Conservation (phyloP, 202 grass and related monocot species). For the Saccharum hybrid region DNA sequence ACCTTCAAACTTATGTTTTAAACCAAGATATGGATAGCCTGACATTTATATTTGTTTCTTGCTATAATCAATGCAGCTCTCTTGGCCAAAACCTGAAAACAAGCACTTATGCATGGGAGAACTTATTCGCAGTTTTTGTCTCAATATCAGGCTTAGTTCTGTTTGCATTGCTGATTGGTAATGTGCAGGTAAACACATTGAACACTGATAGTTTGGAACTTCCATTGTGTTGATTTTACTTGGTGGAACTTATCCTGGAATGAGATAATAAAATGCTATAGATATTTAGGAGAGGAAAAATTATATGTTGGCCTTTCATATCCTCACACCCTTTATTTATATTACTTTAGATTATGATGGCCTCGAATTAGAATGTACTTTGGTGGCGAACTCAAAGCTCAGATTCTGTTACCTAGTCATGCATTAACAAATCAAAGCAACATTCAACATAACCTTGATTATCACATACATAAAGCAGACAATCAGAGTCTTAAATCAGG, state of each 20-base stretch:
- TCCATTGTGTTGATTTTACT: conserved; percentile 35
- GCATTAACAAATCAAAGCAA: not conserved
- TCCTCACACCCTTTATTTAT: not conserved
- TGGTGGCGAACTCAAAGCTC: not conserved
- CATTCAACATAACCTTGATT: not conserved
- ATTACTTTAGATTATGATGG: not conserved
- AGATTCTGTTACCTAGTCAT: not conserved
- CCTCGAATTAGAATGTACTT: not conserved
- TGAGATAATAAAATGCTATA: not conserved
- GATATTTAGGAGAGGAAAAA: conserved; percentile 4
- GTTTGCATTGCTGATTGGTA: conserved; percentile 92
- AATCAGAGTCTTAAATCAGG: too few relatives aligned
- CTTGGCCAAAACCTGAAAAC: conserved; percentile 86
- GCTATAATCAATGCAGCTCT: conserved; percentile 63
- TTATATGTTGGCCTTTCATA: not conserved
- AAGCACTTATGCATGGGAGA: conserved; percentile 76
- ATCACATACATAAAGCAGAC: not conserved
- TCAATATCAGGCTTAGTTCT: conserved; percentile 81
- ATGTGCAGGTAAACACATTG: conserved; percentile 79
- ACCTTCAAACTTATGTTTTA: conserved; percentile 9
- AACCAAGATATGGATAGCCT: conserved; percentile 1
- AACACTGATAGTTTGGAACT: not conserved
- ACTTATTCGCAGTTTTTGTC: conserved; percentile 80
- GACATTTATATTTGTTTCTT: conserved; percentile 16
- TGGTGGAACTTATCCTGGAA: not conserved